Base-by-base conservation (phyloP, 2,329 filamentous ascomycete genomes). In the Epichloe gansuensis region DNA sequence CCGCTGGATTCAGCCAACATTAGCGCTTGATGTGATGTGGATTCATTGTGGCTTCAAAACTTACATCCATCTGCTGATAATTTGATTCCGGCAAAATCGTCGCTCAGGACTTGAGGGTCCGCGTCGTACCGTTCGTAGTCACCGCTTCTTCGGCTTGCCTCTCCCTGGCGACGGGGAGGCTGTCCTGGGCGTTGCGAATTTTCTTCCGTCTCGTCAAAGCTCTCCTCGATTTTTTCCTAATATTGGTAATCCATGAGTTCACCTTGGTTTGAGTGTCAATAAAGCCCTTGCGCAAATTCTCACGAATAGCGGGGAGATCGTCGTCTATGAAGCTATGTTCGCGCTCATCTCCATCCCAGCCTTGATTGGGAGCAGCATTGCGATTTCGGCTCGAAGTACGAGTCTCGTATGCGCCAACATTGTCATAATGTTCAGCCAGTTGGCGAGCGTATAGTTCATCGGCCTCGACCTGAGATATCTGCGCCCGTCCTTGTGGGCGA, bases 301-400 rank as follows among this genome's bases (percentile, higher is more conserved):
- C 89, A 59, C 84, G 85, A 64, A 98, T 96, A 48, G 91, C 83
- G 1, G 93, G 91, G 13, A 98, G 79, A 60, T 98, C 93, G 62
- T 98, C 93, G 61, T 98, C 93, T 60, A 97, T 81, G 69, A 98
- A 98, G 72, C 82, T 96, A 63, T 86, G 86, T 61, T 95, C 89
- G 47, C 80, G 81, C 48, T 88, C 83, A 13, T 82, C 82, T 39
- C 82, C 64, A 13, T 58, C 60, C 52, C 50, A 58, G 34, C 49
- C 52, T 15, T 61, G 75, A 60, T 64, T 68, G 63, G 63, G 72
- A 61, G 69, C 72, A 70, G 56, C 65, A 68, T 59, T 62, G 47
- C 55, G 58, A 51, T 66, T 62, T 43, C 71, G 70, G 61, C 72
- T 78, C 51, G 72, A 71, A 2, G 77, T 80, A 56, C 79, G 74